Evolutionary conservation across 768 basidiomycete species (phyloP), one percentile per base, ranked within the genome.

Genomic region (Candolleomyces aberdarensis): DNA sequence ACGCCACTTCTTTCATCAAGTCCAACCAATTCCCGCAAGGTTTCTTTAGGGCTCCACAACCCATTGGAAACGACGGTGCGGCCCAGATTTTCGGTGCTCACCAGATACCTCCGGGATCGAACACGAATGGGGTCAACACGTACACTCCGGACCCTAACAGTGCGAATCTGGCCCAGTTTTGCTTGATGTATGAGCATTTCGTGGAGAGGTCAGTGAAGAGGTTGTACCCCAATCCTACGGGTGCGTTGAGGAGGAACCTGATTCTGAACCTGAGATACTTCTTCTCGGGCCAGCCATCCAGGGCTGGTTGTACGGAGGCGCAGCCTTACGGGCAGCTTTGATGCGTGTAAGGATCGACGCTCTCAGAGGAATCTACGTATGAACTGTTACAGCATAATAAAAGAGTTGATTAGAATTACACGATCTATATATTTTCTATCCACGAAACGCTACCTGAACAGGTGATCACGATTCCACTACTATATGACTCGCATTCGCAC

Each of bases 1-100:
- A 26, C 15, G 67, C 67, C 6, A 50, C 61, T n/a, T 52, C 62
- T 11, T 66, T 66, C 60, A 66, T 66, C 62, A 61, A 48, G 43
- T 49, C 62, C 40, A 64, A 56, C 56, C 47, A 31, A 22, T 56
- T 65, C 32, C 67, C 65, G 5, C 11, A 41, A 14, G 66, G 58
- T 0, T 68, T 65, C 50, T 62, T 49, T 58, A 48, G 67, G 19
- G 50, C 58, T 10, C 32, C 57, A 26, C 20, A 39, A n/a, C 57
- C 67, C 0, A 26, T 53, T 20, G 56, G 59, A 0, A 14, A 29
- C 19, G 62, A 57, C 51, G 36, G 26, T 19, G 29, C 65, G 13
- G 60, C 40, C 13, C 46, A 36, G 41, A 46, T 66, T 14, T 59
- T 58, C 36, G 58, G 39, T 31, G 51, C 56, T 7, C 62, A 65